Base-by-base conservation (phyloP, 2,329 filamentous ascomycete genomes). In the Botryosphaeria agaves region DNA sequence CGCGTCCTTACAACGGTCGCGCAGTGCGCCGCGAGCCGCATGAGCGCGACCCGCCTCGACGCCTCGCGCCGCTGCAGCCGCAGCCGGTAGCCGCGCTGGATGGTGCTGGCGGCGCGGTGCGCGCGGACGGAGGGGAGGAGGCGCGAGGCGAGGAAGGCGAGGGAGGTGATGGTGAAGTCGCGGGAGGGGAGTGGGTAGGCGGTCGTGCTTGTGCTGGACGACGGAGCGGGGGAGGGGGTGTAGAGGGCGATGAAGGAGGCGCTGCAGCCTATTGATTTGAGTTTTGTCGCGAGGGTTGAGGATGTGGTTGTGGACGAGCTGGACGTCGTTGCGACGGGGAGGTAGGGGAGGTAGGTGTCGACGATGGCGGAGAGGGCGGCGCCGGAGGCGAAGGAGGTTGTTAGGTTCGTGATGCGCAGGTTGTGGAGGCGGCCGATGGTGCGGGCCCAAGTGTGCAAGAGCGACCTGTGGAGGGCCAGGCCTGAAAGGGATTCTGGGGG, bases 101-200 rank as follows among this genome's bases (percentile, higher is more conserved):
- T 57, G 0, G 53, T 52, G 2, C 52, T 44, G 1, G 68, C 67
- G 2, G 69, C 69, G 26, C 61, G 58, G 34, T 58, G 52, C 8
- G 49, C 51, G 33, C 55, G 55, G 1, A 60, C 59, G 5, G 67
- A 55, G 0, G 62, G 59, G 3, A 75, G 52, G 1, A 75, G 51
- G 24, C 69, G 59, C 3, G 66, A 70, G 25, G 67, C 69, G 5
- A 76, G 58, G 44, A 73, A 73, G 3, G 68, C 59, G 5, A 76
- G 59, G 3, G 64, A 60, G 2, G 65, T 61, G 16, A 72, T 44
- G 0, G 65, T 69, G 36, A 69, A 72, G 38, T 65, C 59, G 16
- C 53, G 52, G 33, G 64, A 61, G 8, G 69, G 65, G 15, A 72
- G 58, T 16, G 55, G 50, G n/a, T 44, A 38, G 5, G 41, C 33